Conservation (phyloP, 495 filamentous ascomycete genomes). For the Bacidia gigantensis region DNA sequence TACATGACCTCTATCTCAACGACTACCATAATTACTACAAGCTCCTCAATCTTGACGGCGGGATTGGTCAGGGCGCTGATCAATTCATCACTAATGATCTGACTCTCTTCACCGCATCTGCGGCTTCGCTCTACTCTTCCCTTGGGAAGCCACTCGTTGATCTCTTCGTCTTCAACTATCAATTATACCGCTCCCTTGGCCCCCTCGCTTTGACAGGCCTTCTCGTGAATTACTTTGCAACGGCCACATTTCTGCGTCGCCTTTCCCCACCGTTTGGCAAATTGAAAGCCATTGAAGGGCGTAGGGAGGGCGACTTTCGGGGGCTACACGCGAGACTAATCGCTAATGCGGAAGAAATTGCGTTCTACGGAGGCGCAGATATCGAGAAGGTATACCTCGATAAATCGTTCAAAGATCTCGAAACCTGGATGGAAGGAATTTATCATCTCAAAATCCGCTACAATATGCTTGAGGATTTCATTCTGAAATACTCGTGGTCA, state of each 20-base stretch:
- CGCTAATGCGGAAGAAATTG: conserved; percentile 96
- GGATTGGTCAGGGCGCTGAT: conserved; percentile 80
- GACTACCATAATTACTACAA: conserved; percentile 94
- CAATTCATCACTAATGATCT: conserved; percentile 98
- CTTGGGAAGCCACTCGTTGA: conserved; percentile 94
- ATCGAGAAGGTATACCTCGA: conserved; percentile 86
- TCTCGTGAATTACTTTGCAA: conserved; percentile 80
- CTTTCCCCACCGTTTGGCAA: conserved; percentile 93
- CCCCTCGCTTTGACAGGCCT: conserved; percentile 78
- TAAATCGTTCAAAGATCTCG: conserved; percentile 77
- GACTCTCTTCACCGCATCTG: conserved; percentile 82
- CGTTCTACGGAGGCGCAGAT: conserved; percentile 90
- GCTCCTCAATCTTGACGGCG: conserved; percentile 82
- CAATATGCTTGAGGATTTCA: conserved; percentile 97
- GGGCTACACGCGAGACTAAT: conserved; percentile 80
- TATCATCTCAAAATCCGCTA: conserved; percentile 94
- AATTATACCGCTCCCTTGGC: conserved; percentile 83
- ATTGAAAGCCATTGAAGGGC: conserved; percentile 86
- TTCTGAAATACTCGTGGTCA: conserved; percentile 96
- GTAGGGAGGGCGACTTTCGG: conserved; percentile 87
- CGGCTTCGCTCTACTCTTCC: conserved; percentile 88
- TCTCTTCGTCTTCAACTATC: conserved; percentile 92
- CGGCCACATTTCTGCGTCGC: conserved; percentile 70
- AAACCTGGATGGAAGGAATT: conserved; percentile 90
- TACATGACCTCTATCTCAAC: conserved; percentile 93